phyloP scores from a whole-genome alignment of 2,329 filamentous ascomycete species.

The Neofusicoccum sp. region DNA sequence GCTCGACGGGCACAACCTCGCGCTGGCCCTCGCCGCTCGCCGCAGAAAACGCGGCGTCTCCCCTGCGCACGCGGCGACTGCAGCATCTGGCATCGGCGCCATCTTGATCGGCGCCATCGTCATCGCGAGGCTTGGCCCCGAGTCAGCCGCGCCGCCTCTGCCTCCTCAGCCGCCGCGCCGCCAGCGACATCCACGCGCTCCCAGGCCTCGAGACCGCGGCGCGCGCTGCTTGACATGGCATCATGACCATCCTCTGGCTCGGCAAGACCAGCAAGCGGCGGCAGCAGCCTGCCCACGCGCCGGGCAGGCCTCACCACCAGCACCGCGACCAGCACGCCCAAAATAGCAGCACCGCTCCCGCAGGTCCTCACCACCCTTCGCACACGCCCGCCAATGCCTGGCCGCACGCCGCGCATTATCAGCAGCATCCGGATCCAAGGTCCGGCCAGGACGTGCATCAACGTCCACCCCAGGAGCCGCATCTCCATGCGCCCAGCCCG shows the following conservation, averaged over 20 bases:
- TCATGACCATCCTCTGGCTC: constrained; percentile 9
- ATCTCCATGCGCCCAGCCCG: neutral
- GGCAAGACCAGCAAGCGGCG: constrained; percentile 11
- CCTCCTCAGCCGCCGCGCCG: neutral
- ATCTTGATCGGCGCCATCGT: constrained; percentile 2
- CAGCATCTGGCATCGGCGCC: neutral
- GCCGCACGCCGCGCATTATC: neutral
- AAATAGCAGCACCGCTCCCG: constrained; percentile 8
- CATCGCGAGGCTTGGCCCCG: constrained; percentile 13
- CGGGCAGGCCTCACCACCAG: neutral
- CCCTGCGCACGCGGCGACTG: neutral
- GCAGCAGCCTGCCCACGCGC: constrained; percentile 12
- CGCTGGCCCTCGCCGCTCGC: neutral
- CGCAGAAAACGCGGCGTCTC: neutral
- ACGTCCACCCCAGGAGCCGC: neutral
- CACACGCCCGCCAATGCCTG: neutral
- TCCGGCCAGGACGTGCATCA: neutral
- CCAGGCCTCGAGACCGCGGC: neutral
- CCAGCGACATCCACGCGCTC: neutral
- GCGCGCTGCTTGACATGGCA: neutral
- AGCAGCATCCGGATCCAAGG: neutral
- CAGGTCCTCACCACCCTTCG: constrained; percentile 3
- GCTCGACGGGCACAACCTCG: neutral
- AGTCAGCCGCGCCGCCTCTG: constrained; percentile 3
- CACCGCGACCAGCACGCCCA: neutral